Conservation (phyloP, 1,139 yeast species). For the Suhomyces bokatorum region DNA sequence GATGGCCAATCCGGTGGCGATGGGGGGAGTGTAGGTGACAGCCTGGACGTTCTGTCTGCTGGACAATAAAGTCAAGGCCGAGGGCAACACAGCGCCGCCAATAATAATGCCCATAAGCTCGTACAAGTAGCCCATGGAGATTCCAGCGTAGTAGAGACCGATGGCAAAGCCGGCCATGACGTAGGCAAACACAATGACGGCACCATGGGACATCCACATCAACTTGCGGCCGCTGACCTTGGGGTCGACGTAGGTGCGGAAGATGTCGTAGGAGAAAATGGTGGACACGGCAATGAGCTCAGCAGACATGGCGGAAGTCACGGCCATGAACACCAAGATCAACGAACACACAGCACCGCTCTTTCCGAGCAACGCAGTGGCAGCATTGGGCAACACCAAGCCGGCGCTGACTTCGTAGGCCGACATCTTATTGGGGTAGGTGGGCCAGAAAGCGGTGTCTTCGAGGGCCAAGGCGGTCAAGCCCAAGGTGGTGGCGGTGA, state of each 20-base stretch:
- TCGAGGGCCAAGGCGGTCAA: slow-evolving; percentile 75
- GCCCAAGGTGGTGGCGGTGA: slow-evolving; percentile 82
- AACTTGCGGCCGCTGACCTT: slow-evolving; percentile 70
- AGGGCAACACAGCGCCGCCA: slow-evolving; percentile 82
- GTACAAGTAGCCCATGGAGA: slow-evolving; percentile 82
- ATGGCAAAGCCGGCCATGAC: slow-evolving; percentile 79
- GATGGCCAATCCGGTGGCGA: slow-evolving; percentile 62
- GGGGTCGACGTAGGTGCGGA: slow-evolving; percentile 77
- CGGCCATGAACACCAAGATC: slow-evolving; percentile 79
- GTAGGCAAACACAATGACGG: slow-evolving; percentile 66
- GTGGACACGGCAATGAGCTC: slow-evolving; percentile 87
- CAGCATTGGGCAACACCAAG: slow-evolving; percentile 81
- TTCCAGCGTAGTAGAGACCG: slow-evolving; percentile 78
- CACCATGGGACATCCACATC: slow-evolving; percentile 63
- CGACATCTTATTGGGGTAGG: slow-evolving; percentile 66
- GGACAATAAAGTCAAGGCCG: slow-evolving; percentile 71
- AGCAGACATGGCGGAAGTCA: slow-evolving; percentile 80
- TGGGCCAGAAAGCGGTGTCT: slow-evolving; percentile 68
- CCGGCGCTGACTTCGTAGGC: slow-evolving; percentile 76
- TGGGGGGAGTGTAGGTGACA: slow-evolving; percentile 59
- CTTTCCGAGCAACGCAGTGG: slow-evolving; percentile 78
- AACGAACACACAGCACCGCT: slow-evolving; percentile 85
- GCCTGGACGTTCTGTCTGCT: slow-evolving; percentile 62
- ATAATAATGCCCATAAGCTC: slow-evolving; percentile 87
- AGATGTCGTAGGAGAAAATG: slow-evolving; percentile 79